Percentiles rank a stretch among this genome's conserved stretches.
phyloP scores from a whole-genome alignment of 2,329 filamentous ascomycete genomes.

The Chaetomium sp. region DNA sequence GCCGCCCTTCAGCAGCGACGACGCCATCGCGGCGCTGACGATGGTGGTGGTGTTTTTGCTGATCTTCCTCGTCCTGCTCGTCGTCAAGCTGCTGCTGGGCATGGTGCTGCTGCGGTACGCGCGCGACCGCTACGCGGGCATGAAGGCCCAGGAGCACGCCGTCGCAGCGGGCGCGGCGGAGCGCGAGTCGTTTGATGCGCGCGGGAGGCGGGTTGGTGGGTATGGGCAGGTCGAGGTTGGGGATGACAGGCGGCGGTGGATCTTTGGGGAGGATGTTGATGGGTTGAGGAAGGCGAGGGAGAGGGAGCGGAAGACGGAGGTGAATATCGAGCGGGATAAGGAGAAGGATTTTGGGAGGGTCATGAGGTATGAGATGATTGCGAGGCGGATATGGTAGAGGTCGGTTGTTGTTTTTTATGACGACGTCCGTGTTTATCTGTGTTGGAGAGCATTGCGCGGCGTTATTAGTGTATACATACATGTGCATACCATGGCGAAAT shows the following conservation, averaged over 20 bases:
- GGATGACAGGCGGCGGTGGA: constrained; percentile 81
- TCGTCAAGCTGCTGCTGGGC: constrained; percentile 81
- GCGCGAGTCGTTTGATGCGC: constrained; percentile 63
- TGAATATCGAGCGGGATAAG: constrained; percentile 57
- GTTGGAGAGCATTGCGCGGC: constrained; percentile 10
- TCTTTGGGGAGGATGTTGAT: constrained; percentile 83
- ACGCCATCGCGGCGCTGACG: constrained; percentile 74
- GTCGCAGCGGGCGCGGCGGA: constrained; percentile 51
- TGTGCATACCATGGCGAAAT: not conserved
- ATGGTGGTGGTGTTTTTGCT: constrained; percentile 85
- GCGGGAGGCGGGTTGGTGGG: constrained; percentile 75
- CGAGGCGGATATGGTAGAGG: constrained; percentile 88
- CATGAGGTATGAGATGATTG: constrained; percentile 89
- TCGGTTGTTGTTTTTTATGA: not conserved
- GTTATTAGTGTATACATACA: not conserved
- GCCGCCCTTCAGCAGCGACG: constrained; percentile 63
- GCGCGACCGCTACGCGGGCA: constrained; percentile 74
- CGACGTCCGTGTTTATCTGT: not conserved
- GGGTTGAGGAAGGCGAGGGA: constrained; percentile 63
- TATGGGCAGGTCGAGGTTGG: constrained; percentile 86
- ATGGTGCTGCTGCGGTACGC: constrained; percentile 84
- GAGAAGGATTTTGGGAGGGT: constrained; percentile 67
- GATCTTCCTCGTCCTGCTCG: constrained; percentile 79
- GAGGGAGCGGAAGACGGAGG: constrained; percentile 64
- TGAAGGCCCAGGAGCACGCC: constrained; percentile 70